Evolutionary conservation across 176 grass and related monocot genomes (phyloP).

Genomic region (Thalia dealbata): DNA sequence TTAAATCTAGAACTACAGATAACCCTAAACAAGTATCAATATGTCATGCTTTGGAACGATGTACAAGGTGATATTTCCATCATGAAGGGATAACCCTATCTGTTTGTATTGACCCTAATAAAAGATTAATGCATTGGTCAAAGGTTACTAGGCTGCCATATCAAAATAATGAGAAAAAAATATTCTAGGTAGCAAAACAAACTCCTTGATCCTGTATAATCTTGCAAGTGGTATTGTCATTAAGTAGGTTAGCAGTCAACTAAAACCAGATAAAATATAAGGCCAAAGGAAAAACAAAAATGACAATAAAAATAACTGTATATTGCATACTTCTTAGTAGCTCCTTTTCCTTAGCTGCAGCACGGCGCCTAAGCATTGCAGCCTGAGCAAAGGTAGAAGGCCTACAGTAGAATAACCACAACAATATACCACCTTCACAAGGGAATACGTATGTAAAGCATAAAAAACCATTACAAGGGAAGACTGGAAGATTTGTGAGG

Average conservation of each 20-base stretch:
- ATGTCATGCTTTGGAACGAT: background rate
- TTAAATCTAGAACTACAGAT: no score
- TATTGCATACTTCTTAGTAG: conserved; percentile 43
- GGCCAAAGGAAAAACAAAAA: background rate
- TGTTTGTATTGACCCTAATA: background rate
- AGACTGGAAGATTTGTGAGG: no score
- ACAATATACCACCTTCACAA: background rate
- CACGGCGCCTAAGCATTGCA: conserved; percentile 65
- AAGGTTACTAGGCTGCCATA: background rate
- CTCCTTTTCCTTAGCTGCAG: conserved; percentile 77
- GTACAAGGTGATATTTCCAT: no score
- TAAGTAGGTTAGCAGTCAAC: background rate
- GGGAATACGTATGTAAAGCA: conserved; percentile 3
- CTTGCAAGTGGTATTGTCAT: background rate
- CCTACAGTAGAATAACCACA: conserved; percentile 27
- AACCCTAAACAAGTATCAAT: no score
- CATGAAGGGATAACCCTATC: background rate
- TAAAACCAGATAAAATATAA: background rate
- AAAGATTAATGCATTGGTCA: background rate
- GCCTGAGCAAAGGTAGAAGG: conserved; percentile 94
- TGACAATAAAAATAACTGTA: background rate
- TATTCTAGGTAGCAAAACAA: background rate
- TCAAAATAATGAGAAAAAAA: background rate
- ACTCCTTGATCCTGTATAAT: background rate
- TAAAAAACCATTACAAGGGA: background rate